Base-by-base conservation (phyloP, 371 early-diverging fungal genomes). In the Coemansia sp. region DNA sequence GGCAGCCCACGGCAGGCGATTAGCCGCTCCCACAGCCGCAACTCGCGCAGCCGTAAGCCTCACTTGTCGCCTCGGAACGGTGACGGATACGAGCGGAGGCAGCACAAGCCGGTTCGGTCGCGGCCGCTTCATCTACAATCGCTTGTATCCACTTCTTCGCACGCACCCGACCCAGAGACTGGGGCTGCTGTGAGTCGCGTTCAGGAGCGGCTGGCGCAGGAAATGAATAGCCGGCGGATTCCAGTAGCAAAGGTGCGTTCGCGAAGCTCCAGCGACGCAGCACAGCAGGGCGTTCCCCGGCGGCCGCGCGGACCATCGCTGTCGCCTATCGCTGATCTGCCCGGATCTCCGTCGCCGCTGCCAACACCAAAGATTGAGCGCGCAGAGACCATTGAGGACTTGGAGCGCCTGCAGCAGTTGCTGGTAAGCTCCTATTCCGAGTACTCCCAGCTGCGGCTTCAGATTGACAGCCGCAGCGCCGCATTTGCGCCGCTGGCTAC, bases 361-460 rank as follows among this genome's bases (percentile, higher is more conserved):
- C 61, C 61, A 8, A 34, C 16, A 8, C 50, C 48, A 4, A 16
- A 16, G 40, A 31, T 57, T 10, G 57, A 59, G 52, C 38, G 26
- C 1, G 50, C 60, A 8, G 63, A 66, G 41, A 75, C 75, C n/a
- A 9, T 75, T 26, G 75, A 66, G 38, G 75, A 63, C 10, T 36
- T 75, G 7, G 39, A 31, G 20, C 43, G 55, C 12, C 65, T 75
- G 31, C 57, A 66, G 38, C 11, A 14, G 53, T 57, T 12, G 35
- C 36, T 75, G 43, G 34, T 43, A 0, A 33, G 47, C 20, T 4
- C 59, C 8, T 75, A 66, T 34, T 60, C 66, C 7, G 71, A 70
- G 59, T 70, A 70, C 60, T 66, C 70, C 57, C 66, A 69, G 59
- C 54, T 75, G 40, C 70, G 71, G 34, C 55, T 66, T 43, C 54